phyloP scores from a whole-genome alignment of 352 stramenopile species.

The Pythium rhizo-oryzae region DNA sequence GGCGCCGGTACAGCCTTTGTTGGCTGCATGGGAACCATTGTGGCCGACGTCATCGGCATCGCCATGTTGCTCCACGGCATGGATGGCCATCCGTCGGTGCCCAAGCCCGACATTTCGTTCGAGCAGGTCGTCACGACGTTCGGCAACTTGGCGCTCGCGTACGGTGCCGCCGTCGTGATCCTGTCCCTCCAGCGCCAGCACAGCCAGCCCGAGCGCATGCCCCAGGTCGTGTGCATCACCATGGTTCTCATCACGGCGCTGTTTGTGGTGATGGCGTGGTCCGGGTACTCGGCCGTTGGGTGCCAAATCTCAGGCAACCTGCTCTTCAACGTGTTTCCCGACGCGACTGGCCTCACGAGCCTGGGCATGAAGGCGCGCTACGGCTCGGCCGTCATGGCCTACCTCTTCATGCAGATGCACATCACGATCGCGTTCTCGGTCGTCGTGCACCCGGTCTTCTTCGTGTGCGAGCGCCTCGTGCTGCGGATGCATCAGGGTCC shows the following conservation, averaged over 20 bases:
- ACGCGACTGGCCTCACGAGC: slow-evolving; percentile 30
- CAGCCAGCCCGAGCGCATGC: slow-evolving; percentile 31
- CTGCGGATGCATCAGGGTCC: slow-evolving; percentile 28
- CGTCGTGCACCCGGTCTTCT: slow-evolving; percentile 55
- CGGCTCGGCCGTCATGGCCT: slow-evolving; percentile 34
- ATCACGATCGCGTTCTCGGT: slow-evolving; percentile 59
- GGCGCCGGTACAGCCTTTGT: slow-evolving; percentile 31
- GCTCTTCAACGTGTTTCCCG: slow-evolving; percentile 58
- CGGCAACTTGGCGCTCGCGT: slow-evolving; percentile 39
- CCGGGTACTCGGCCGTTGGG: slow-evolving; percentile 51
- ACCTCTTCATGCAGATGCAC: slow-evolving; percentile 56
- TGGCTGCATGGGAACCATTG: slow-evolving; percentile 32
- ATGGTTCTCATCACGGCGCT: slow-evolving; percentile 36
- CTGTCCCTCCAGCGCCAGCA: slow-evolving; percentile 27
- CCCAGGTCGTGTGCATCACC: slow-evolving; percentile 32
- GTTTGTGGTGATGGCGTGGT: slow-evolving; percentile 48
- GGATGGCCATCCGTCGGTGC: slow-evolving; percentile 26
- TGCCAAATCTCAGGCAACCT: slow-evolving; percentile 72
- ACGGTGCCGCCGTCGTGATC: slow-evolving; percentile 37
- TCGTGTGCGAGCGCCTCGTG: slow-evolving; percentile 36
- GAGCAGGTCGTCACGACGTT: slow-evolving; percentile 33
- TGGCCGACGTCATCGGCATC: slow-evolving; percentile 32
- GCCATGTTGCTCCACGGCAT: slow-evolving; percentile 32
- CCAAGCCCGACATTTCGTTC: slow-evolving; percentile 28
- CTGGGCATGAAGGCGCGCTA: slow-evolving; percentile 32